phyloP scores from a whole-genome alignment of 2,329 filamentous ascomycete species.

The Metarhizium sp. region DNA sequence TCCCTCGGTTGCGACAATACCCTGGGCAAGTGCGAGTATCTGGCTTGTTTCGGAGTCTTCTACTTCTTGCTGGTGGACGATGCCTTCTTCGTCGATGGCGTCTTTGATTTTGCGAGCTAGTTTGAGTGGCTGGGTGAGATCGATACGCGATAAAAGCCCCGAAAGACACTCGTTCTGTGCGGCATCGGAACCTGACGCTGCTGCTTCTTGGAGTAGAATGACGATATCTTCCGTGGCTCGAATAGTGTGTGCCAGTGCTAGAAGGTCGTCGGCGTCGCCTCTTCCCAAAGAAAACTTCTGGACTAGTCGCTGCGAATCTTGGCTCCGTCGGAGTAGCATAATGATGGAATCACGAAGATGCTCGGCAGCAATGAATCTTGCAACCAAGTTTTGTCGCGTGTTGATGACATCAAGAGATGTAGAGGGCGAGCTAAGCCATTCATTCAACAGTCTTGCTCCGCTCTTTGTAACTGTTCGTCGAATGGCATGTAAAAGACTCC shows the following conservation, averaged over 20 bases:
- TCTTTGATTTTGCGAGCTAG: constrained; percentile 63
- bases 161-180: constrained; percentile 26
- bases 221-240: constrained; percentile 60
- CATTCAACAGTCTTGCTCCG: constrained; percentile 72
- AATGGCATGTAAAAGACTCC: constrained; percentile 84
- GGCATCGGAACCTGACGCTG: constrained; percentile 6
- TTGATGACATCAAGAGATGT: constrained; percentile 76
- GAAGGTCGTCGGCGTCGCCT: constrained; percentile 84
- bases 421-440: constrained; percentile 83
- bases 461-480: constrained; percentile 86
- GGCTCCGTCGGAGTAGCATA: constrained; percentile 60
- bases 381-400: constrained; percentile 70
- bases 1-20: constrained; percentile 59
- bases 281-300: constrained; percentile 91
- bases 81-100: constrained; percentile 86
- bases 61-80: constrained; percentile 69
- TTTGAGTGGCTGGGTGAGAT: constrained; percentile 54
- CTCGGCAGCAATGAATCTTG: constrained; percentile 57
- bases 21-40: constrained; percentile 64
- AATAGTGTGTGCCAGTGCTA: constrained; percentile 76
- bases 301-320: constrained; percentile 80
- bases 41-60: constrained; percentile 63
- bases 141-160: constrained; percentile 46
- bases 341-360: constrained; percentile 62
- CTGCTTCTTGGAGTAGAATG: constrained; percentile 28